A percentile compares a stretch with the other conserved stretches of the same genome.
Evolutionary conservation across 2,329 filamentous ascomycete genomes (phyloP).

Genomic region (Diaporthe amygdali): DNA sequence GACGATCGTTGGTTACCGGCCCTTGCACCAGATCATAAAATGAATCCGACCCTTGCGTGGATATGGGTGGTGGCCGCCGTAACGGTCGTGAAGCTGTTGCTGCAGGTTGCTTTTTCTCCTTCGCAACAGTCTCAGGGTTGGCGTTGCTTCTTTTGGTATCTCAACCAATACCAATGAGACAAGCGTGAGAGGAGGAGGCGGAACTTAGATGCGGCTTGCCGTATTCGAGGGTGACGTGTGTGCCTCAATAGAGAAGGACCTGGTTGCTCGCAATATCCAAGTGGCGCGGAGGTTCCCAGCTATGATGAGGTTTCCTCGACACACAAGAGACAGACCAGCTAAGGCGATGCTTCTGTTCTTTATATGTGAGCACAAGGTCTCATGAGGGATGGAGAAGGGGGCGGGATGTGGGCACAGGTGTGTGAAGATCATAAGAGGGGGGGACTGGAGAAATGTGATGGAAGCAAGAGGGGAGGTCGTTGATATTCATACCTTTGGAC

Average conservation of each 20-base stretch:
- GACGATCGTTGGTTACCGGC: slow-evolving; percentile 4
- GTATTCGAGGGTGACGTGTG: slow-evolving; percentile 15
- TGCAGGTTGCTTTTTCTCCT: slow-evolving; percentile 10
- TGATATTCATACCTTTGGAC: slow-evolving; percentile 16
- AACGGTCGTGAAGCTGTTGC: slow-evolving; percentile 14
- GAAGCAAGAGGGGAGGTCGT: neutral
- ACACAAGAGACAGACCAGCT: neutral
- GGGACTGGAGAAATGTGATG: neutral
- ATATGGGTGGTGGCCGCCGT: slow-evolving; percentile 6
- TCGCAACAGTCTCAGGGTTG: slow-evolving; percentile 9
- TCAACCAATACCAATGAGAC: slow-evolving; percentile 16
- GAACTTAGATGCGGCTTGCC: slow-evolving; percentile 13
- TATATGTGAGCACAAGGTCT: slow-evolving; percentile 13
- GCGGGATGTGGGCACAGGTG: neutral
- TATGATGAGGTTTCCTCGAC: neutral
- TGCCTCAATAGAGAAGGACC: slow-evolving; percentile 5
- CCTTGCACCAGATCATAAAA: slow-evolving; percentile 12
- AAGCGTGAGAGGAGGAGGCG: slow-evolving; percentile 7
- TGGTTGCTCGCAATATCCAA: slow-evolving; percentile 12
- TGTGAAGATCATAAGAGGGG: slow-evolving; percentile 1
- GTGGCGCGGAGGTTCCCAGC: slow-evolving; percentile 9
- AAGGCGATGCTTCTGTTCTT: slow-evolving; percentile 7
- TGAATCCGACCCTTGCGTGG: slow-evolving; percentile 9
- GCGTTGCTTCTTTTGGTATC: slow-evolving; percentile 1
- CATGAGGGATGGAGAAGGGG: neutral